These are phyloP conservation scores for Echinochloa phyllopogon DNA, from an alignment of 176 grass and related monocot genomes.

Conservation along the genomic window DNA sequence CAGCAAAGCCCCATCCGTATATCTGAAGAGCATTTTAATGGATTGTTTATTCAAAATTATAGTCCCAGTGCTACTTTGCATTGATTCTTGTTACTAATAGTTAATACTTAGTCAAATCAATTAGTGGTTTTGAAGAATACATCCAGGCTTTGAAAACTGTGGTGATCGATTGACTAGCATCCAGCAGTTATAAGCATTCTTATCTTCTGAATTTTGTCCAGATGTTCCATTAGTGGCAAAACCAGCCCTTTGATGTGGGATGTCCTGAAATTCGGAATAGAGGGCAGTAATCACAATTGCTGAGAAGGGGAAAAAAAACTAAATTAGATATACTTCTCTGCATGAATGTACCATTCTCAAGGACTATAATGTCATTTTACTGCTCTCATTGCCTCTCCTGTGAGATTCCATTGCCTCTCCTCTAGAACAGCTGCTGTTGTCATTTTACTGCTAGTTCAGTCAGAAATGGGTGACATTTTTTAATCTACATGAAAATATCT, in stretches of 20 bases:
- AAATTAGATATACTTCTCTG: conserved; percentile 4
- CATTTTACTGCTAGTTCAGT: conserved; percentile 2
- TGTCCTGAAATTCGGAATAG: neutral
- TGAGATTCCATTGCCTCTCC: neutral
- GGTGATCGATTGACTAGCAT: no score
- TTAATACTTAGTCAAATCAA: no score
- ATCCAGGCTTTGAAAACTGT: no score
- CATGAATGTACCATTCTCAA: neutral
- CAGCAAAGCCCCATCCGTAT: no score
- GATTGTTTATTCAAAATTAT: no score
- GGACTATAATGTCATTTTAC: neutral
- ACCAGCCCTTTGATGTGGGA: neutral
- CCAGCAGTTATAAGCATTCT: no score
- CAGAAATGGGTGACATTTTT: neutral
- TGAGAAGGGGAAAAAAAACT: conserved; percentile 29
- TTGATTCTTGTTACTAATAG: no score
- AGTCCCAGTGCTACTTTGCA: no score
- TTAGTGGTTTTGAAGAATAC: no score
- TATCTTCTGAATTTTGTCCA: no score
- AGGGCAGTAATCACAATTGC: neutral
- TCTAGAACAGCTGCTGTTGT: neutral
- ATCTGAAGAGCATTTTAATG: no score
- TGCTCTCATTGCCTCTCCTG: no score
- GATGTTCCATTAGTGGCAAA: conserved; percentile 16
- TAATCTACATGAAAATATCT: neutral